Base-by-base conservation (phyloP, 768 basidiomycete genomes). In the Baorangia bicolor region DNA sequence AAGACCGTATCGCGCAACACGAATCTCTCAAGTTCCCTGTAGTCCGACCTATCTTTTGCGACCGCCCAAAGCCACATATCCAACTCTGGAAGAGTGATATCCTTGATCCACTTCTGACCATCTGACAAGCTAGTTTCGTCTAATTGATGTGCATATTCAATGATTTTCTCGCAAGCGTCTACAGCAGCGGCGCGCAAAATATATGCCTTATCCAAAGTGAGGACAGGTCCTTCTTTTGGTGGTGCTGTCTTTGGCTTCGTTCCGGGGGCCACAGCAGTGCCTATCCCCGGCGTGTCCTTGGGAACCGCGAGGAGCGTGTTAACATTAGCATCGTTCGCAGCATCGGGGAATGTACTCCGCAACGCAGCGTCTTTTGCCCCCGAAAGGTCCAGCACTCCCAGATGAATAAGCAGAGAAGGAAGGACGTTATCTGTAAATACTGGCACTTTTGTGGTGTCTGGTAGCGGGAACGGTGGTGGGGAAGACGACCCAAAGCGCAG, bases 11-110 rank as follows among this genome's bases (percentile, higher is more conserved):
- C 75, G 52, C 77, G 74, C 67, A 82, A 71, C n/a, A 81, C 86
- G 64, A 92, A 88, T 59, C 91, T 75, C 60, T 78, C 77, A 38
- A 93, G 74, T 46, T 71, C 71, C 48, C 87, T 75, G 64, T 91
- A 92, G 69, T 91, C 90, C 30, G 72, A 61, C 59, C 89, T 76
- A 61, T 91, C 90, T 66, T 94, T 92, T 35, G 88, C 89, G 5
- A 90, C 81, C 31, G 83, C 77, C 88, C 91, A 90, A n/a, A 93
- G 69, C 89, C 90, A 94, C 64, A 80, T 81, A 64, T 92, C 87
- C 55, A 92, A 57, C 42, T 82, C 77, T 5, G 86, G 83, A 27
- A 84, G 72, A 0, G 76, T 82, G 34, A 94, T 75, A 4, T 75
- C 71, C 51, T 73, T 79, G 59, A 89, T 63, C 85, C 85, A 87